Conservation (phyloP, 1,284 basidiomycete genomes). For the Puccinia polysora region DNA sequence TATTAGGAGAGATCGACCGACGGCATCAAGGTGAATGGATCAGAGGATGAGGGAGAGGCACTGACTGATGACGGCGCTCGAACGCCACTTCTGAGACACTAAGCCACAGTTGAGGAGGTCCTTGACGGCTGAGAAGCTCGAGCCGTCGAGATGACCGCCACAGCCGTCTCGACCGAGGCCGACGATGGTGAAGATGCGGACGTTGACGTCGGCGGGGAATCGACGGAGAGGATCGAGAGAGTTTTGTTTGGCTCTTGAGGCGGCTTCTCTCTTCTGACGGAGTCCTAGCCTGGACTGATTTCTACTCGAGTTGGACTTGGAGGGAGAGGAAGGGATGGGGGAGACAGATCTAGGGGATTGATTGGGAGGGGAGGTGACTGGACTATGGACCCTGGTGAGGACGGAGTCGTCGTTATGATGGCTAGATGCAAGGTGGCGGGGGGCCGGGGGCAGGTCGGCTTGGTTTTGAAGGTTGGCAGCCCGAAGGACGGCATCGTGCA, state of each 20-base stretch:
- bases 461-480: slow-evolving; percentile 19
- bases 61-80: slow-evolving; percentile 18
- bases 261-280: slow-evolving; percentile 1
- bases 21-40: not conserved
- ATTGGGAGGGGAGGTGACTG: slow-evolving; percentile 2
- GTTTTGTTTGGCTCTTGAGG: not conserved
- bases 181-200: slow-evolving; percentile 30
- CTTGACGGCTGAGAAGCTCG: slow-evolving; percentile 24
- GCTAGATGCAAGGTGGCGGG: not conserved
- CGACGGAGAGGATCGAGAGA: slow-evolving; percentile 8
- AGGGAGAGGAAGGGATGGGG: not conserved
- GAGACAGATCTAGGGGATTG: not conserved
- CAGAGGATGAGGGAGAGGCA: not conserved
- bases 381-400: slow-evolving; percentile 14
- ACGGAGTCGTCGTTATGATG: slow-evolving; percentile 12
- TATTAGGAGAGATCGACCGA: not conserved
- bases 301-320: not conserved
- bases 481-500: slow-evolving; percentile 29
- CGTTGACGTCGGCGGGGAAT: slow-evolving; percentile 6
- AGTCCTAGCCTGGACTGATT: slow-evolving; percentile 17
- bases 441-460: not conserved
- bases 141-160: slow-evolving; percentile 24
- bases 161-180: slow-evolving; percentile 24
- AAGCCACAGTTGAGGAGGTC: slow-evolving; percentile 29
- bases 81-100: slow-evolving; percentile 27